These are phyloP conservation scores for Pyrenula massariospora DNA, from an alignment of 495 filamentous ascomycete species.

Conservation along the genomic window DNA sequence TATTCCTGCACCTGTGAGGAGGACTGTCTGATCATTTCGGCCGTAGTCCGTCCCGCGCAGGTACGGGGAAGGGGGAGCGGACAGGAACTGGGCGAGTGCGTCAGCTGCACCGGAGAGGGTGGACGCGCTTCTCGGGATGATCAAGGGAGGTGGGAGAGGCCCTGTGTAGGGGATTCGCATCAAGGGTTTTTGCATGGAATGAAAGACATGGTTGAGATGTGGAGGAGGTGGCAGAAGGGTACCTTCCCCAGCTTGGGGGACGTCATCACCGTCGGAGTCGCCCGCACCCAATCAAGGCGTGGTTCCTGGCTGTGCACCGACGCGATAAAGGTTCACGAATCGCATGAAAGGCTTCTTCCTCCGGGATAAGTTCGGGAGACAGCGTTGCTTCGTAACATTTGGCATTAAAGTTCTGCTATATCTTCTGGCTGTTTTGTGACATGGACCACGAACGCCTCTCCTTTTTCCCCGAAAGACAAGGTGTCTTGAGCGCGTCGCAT, in stretches of 20 bases:
- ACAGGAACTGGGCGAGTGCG: slow-evolving; percentile 65
- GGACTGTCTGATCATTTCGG: slow-evolving; percentile 45
- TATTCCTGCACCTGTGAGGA: slow-evolving; percentile 86
- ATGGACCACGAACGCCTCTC: neutral
- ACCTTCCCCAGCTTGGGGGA: too few relatives aligned
- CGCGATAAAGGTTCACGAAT: too few relatives aligned
- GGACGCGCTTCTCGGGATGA: slow-evolving; percentile 57
- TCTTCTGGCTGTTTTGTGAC: neutral
- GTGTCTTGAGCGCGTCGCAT: neutral
- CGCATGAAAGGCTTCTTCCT: too few relatives aligned
- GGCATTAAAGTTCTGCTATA: too few relatives aligned
- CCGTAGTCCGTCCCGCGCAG: slow-evolving; percentile 36
- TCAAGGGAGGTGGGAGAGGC: slow-evolving; percentile 64
- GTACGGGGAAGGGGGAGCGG: slow-evolving; percentile 34
- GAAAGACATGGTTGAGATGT: neutral
- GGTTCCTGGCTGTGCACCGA: too few relatives aligned
- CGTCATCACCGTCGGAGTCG: neutral
- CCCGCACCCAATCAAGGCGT: too few relatives aligned
- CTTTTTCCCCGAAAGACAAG: neutral
- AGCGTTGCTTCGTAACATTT: too few relatives aligned
- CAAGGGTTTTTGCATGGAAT: slow-evolving; percentile 50
- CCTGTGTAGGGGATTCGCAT: slow-evolving; percentile 89
- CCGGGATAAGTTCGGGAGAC: too few relatives aligned
- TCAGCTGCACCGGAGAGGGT: slow-evolving; percentile 63
- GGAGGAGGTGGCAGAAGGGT: neutral